Evolutionary conservation across 345 rosid species (phyloP).

Genomic region (Streptanthus diversifolius): DNA sequence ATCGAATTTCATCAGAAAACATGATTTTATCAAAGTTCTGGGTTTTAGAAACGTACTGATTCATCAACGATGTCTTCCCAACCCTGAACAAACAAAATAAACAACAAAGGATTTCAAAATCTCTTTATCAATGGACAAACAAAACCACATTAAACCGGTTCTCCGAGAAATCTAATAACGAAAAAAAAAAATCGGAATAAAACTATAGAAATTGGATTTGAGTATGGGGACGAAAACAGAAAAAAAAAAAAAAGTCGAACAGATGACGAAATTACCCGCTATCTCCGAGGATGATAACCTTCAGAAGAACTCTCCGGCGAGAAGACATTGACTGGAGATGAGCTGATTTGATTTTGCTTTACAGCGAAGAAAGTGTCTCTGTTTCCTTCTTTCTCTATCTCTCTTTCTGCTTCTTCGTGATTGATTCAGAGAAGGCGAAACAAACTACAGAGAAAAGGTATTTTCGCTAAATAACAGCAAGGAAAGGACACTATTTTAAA

Average conservation of each 20-base stretch:
- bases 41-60: slow-evolving; percentile 57
- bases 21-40: slow-evolving; percentile 6
- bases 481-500: slow-evolving; percentile 17
- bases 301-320: slow-evolving; percentile 20
- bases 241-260: background rate
- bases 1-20: background rate
- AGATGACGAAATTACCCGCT: slow-evolving; percentile 2
- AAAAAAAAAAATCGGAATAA: background rate
- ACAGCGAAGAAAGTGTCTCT: slow-evolving; percentile 28
- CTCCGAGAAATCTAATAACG: no score
- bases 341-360: background rate
- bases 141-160: background rate
- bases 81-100: slow-evolving; percentile 30
- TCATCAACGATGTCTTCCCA: slow-evolving; percentile 92
- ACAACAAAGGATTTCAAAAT: background rate
- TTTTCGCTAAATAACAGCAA: slow-evolving; percentile 31
- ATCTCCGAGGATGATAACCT: slow-evolving; percentile 18
- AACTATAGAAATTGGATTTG: background rate
- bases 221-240: background rate
- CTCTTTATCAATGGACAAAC: background rate
- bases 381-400: background rate
- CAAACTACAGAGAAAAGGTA: background rate
- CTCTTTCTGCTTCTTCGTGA: background rate
- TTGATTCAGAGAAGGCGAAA: slow-evolving; percentile 7
- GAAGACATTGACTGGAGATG: slow-evolving; percentile 2